Percentiles rank a stretch among this genome's conserved stretches.
Conservation (phyloP, 441 rosid genomes). For the Francoa sonchifolia region DNA sequence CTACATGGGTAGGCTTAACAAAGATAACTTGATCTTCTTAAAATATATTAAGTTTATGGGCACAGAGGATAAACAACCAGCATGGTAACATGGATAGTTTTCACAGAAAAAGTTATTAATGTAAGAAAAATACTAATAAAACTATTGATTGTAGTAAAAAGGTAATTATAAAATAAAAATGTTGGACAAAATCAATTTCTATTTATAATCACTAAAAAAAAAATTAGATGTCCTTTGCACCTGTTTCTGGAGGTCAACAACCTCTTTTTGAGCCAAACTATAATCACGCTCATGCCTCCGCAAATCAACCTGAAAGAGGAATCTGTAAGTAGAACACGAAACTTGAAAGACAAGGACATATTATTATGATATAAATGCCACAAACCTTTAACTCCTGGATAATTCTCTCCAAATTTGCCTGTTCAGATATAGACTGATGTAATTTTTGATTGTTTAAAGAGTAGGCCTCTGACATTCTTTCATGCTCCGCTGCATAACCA, state of each 20-base stretch:
- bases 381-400: conserved; percentile 70
- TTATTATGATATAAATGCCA: neutral
- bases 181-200: no score
- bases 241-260: conserved; percentile 4
- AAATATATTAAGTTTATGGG: no score
- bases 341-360: neutral
- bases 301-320: conserved; percentile 42
- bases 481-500: conserved; percentile 68
- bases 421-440: conserved; percentile 63
- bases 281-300: conserved; percentile 6
- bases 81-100: no score
- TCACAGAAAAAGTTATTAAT: no score
- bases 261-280: conserved; percentile 3
- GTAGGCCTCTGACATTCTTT: conserved; percentile 82
- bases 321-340: conserved; percentile 6
- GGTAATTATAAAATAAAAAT: no score
- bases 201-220: no score
- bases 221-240: no score
- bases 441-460: conserved; percentile 59
- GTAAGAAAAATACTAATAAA: no score
- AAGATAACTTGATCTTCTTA: no score
- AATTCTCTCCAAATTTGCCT: conserved; percentile 58
- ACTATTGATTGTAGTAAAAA: no score
- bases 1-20: no score
- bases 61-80: no score